These are phyloP conservation scores for Punica granatum DNA, from an alignment of 345 rosid genomes.

Conservation along the genomic window DNA sequence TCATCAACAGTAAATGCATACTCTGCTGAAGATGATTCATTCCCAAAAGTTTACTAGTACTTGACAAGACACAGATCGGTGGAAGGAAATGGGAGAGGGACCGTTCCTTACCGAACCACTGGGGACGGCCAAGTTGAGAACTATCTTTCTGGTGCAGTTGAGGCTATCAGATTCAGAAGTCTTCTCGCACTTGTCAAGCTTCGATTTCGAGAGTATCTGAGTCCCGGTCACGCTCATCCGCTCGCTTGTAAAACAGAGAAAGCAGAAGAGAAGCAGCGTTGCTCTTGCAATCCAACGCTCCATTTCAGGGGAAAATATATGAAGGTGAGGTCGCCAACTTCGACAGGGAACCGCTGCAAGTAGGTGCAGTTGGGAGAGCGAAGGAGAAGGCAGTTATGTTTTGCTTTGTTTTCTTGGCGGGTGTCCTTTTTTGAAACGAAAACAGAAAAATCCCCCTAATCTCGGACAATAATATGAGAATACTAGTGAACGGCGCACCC, in stretches of 20 bases:
- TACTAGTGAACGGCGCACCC: too few species aligned
- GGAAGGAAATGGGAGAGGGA: not conserved
- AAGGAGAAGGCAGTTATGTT: not conserved
- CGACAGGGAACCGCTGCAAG: not conserved
- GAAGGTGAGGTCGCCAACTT: not conserved
- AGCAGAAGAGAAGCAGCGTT: not conserved
- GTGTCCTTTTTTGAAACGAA: too few species aligned
- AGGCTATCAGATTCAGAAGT: constrained; percentile 21
- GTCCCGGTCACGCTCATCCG: constrained; percentile 9
- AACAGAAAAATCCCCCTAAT: too few species aligned
- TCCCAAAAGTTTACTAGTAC: too few species aligned
- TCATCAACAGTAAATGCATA: too few species aligned
- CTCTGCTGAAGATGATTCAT: too few species aligned
- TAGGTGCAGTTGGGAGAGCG: not conserved
- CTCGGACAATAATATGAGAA: too few species aligned
- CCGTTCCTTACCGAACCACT: constrained; percentile 46
- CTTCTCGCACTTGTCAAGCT: constrained; percentile 52
- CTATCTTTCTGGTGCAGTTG: constrained; percentile 52
- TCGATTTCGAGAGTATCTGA: constrained; percentile 67
- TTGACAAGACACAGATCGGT: too few species aligned
- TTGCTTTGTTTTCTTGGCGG: not conserved
- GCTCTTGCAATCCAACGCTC: not conserved
- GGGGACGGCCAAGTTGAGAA: constrained; percentile 57
- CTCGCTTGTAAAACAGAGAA: not conserved
- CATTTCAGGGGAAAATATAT: not conserved